Conservation (phyloP, 306 rosid species). For the Malus sylvestris region DNA sequence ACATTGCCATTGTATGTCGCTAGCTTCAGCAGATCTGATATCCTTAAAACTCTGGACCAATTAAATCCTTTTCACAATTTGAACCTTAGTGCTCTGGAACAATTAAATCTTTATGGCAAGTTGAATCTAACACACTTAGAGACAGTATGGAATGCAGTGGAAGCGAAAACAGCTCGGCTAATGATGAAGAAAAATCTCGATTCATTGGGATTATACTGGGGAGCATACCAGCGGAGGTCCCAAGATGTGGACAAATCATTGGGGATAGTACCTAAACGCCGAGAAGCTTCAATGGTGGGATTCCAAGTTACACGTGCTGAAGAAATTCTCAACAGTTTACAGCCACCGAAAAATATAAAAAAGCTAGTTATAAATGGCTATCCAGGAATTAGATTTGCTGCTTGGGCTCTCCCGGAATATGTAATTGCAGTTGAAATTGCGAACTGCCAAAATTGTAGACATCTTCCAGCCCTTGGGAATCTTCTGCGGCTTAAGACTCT, state of each 20-base stretch:
- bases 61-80: neutral
- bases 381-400: neutral
- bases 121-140: neutral
- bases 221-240: neutral
- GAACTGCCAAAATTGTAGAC: neutral
- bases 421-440: neutral
- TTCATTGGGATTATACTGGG: neutral
- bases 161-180: neutral
- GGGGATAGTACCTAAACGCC: neutral
- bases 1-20: neutral
- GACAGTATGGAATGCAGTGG: fast-evolving
- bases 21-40: neutral
- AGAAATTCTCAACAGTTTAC: neutral
- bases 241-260: neutral
- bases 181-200: neutral
- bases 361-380: neutral
- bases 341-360: neutral
- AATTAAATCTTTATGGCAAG: neutral
- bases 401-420: neutral
- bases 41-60: neutral
- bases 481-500: neutral
- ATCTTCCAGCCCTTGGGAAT: neutral
- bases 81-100: neutral
- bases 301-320: neutral
- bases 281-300: neutral